Evolutionary conservation across 164 flowering plant species (phyloP).

Genomic region (Cinnamomum chago): DNA sequence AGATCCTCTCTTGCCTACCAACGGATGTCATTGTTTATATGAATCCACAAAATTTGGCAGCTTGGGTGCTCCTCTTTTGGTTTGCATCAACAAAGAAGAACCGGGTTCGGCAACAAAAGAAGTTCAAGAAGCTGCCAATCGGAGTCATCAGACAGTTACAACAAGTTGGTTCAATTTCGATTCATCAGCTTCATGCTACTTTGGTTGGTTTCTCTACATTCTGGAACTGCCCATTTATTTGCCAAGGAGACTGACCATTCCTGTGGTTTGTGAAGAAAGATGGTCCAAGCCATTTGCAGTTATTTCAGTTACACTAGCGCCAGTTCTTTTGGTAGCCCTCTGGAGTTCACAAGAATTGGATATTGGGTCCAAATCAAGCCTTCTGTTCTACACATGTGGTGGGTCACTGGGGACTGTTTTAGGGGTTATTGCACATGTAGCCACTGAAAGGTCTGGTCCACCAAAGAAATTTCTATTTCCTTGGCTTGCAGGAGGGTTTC

Average conservation of each 20-base stretch:
- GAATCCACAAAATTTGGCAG: slow-evolving; percentile 5
- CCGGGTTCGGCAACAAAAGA: slow-evolving; percentile 1
- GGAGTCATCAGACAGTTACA: slow-evolving; percentile 1
- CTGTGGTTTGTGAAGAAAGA: slow-evolving; percentile 36
- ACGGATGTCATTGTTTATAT: background rate
- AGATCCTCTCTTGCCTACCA: slow-evolving; percentile 12
- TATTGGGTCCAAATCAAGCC: background rate
- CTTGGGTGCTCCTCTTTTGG: slow-evolving; percentile 24
- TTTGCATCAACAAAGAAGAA: slow-evolving; percentile 14
- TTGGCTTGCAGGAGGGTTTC: slow-evolving; percentile 53
- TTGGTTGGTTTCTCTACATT: slow-evolving; percentile 15
- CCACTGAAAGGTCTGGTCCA: slow-evolving; percentile 28
- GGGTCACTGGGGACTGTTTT: slow-evolving; percentile 19
- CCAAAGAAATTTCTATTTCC: slow-evolving; percentile 36
- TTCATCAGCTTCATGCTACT: slow-evolving; percentile 14
- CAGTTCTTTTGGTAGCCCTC: slow-evolving; percentile 34
- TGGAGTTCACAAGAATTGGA: slow-evolving; percentile 27
- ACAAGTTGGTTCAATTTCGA: slow-evolving; percentile 4
- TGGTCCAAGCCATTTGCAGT: slow-evolving; percentile 57
- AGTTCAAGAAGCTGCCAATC: slow-evolving; percentile 7
- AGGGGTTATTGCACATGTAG: slow-evolving; percentile 30
- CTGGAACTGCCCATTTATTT: slow-evolving; percentile 42
- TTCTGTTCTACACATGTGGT: slow-evolving; percentile 22
- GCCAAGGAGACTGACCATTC: slow-evolving; percentile 52
- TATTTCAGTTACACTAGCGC: slow-evolving; percentile 36